Evolutionary conservation across 2,329 filamentous ascomycete species (phyloP), one percentile per base, ranked within the genome.

Genomic region (Stylonectria norvegica): DNA sequence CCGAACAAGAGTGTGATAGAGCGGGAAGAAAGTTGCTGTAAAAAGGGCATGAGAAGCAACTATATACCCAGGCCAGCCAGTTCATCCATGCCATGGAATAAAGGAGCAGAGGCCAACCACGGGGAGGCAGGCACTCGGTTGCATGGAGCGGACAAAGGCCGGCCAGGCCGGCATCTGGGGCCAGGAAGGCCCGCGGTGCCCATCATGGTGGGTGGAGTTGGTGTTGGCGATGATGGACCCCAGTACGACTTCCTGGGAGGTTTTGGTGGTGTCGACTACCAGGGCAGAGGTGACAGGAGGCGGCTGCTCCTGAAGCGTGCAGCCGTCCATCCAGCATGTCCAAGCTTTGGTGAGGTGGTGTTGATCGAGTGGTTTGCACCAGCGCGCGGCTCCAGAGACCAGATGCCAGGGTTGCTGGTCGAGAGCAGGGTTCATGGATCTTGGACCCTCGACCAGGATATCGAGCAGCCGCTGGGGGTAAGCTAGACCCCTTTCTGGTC

Each of bases 21-120:
- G 20, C 42, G 47, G 47, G 43, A 45, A 48, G 46, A 40, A 43
- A 47, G 36, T 34, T 16, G 16, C 11, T 23, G 44, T 48, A 46
- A 37, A 42, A 43, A 48, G 55, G 55, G 49, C 40, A 48, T 43
- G 33, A 20, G 45, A 49, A 42, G 47, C 42, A 50, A 40, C 56
- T 60, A 60, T 60, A 60, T 60, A 60, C 53, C 22, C 45, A 43
- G 48, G 35, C 34, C 42, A 33, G 22, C 33, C 34, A 35, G 45
- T 41, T 36, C 39, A 32, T 40, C 37, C 28, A 43, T 44, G 14
- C 31, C 29, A 29, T 14, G 31, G 19, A 16, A 18, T 28, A 25
- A 30, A 42, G 37, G 23, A 42, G 38, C 19, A 45, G 38, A 32
- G 14, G 30, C 17, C 30, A 32, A 5, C 30, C 30, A 5, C 16